phyloP scores from a whole-genome alignment of 345 rosid genomes.

The Gossypium anomalum region DNA sequence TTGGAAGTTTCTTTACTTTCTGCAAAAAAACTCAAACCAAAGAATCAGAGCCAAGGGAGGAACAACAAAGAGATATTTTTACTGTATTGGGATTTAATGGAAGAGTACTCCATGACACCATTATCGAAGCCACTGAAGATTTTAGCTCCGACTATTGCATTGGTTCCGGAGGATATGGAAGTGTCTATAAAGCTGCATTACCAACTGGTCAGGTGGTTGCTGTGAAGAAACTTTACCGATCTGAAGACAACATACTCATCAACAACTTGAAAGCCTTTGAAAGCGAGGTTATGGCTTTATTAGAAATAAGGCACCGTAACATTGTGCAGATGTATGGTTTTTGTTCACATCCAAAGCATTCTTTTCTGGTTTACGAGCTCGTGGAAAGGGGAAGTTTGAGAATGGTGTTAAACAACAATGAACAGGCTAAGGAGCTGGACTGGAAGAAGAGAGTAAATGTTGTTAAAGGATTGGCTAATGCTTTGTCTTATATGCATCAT shows the following conservation, averaged over 20 bases:
- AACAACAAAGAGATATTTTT: not conserved
- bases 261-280: not conserved
- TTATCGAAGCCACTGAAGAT: constrained; percentile 1
- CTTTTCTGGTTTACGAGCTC: no score
- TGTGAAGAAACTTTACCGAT: no score
- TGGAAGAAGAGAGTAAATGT: constrained; percentile 10
- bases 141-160: constrained; percentile 5
- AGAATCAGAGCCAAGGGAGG: not conserved
- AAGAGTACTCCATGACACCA: not conserved
- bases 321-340: no score
- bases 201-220: no score
- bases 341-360: no score
- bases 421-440: not conserved
- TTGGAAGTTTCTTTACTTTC: not conserved
- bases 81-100: not conserved
- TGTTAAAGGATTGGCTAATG: no score
- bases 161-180: no score
- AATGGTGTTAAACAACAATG: not conserved
- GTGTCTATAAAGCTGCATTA: no score
- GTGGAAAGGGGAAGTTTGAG: constrained; percentile 14
- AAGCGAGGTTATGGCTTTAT: not conserved
- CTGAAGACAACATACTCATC: not conserved
- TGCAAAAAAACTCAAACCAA: not conserved
- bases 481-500: constrained; percentile 2
- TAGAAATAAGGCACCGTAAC: no score